Base-by-base conservation (phyloP, 2,329 filamentous ascomycete species). In the Pseudogymnoascus sp. region DNA sequence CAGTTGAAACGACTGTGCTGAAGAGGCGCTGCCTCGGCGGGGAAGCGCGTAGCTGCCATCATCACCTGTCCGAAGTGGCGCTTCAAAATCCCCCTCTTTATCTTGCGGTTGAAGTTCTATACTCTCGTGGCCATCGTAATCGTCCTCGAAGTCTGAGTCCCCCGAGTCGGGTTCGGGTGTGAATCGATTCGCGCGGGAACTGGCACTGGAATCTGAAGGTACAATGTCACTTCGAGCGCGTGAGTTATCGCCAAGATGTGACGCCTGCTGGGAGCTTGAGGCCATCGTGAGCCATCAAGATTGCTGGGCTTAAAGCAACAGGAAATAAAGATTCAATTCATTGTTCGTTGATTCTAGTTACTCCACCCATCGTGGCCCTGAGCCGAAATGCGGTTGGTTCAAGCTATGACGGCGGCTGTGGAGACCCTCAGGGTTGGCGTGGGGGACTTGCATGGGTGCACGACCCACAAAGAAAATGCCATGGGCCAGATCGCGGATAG, bases 1-100 rank as follows among this genome's bases (percentile, higher is more conserved):
- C 5, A 83, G 69, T 68, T 81, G 76, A 68, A 76, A 82, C 48
- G 77, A 79, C 63, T 79, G 70, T 37, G 66, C 63, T 3, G 70
- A 70, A 10, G 68, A 71, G 21, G 67, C 25, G 63, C 71, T 72
- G 4, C 52, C 65, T 63, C 70, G 67, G 48, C 70, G 66, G 7
- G 64, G 55, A 10, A 55, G 35, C 9, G 27, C 15, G 33, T 18
- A 21, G 48, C 48, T 21, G 48, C 27, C 27, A 55, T 33, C 48
- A 15, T 55, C 48, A 27, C 27, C 48, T 7, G 48, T 33, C 4
- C 48, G 29, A 21, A 55, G 29, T 0, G 48, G 48, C 21, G 48
- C 15, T 33, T 33, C 27, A 18, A 55, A 55, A 13, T 8, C 29
- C 3, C 27, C 48, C 29, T 33, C 48, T 13, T 55, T 55, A 55